phyloP scores from a whole-genome alignment of 2,329 filamentous ascomycete species.

The Rhexocercosporidium sp. region DNA sequence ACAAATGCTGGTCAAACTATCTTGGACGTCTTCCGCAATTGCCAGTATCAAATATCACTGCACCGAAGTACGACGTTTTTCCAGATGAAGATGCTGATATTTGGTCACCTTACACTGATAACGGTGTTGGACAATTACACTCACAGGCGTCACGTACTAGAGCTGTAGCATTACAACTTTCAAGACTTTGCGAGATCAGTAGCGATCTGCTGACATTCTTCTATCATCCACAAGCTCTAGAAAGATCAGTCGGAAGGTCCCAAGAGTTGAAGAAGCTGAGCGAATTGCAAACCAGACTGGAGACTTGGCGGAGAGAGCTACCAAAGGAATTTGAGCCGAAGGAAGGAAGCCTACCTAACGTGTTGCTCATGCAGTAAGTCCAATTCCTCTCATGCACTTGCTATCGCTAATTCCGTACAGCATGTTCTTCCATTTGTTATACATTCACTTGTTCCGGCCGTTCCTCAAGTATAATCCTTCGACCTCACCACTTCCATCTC shows the following conservation, averaged over 20 bases:
- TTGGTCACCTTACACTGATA: slow-evolving; percentile 90
- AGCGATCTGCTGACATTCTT: slow-evolving; percentile 89
- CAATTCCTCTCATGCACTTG: neutral
- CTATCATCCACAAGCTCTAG: slow-evolving; percentile 79
- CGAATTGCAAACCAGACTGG: slow-evolving; percentile 86
- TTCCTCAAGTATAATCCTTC: slow-evolving; percentile 89
- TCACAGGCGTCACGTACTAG: slow-evolving; percentile 84
- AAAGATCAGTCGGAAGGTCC: slow-evolving; percentile 72
- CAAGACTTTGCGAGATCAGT: slow-evolving; percentile 88
- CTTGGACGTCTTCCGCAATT: slow-evolving; percentile 89
- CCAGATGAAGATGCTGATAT: slow-evolving; percentile 82
- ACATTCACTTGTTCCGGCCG: slow-evolving; percentile 93
- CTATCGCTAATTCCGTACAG: slow-evolving; percentile 53
- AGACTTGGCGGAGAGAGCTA: slow-evolving; percentile 85
- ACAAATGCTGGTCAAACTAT: slow-evolving; percentile 99
- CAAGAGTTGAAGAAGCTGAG: slow-evolving; percentile 90
- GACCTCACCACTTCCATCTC: slow-evolving; percentile 80
- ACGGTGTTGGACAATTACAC: slow-evolving; percentile 72
- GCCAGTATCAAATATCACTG: slow-evolving; percentile 77
- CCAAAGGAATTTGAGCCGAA: slow-evolving; percentile 87
- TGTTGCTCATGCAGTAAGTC: slow-evolving; percentile 81
- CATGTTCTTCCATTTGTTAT: slow-evolving; percentile 97
- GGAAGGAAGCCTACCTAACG: slow-evolving; percentile 86
- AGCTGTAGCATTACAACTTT: slow-evolving; percentile 81
- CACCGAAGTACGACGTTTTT: slow-evolving; percentile 89